Percentiles rank a stretch among this genome's conserved stretches.
These are phyloP conservation scores for Glebionis coronaria DNA, from an alignment of 129 eudicot genomes.

Conservation along the genomic window DNA sequence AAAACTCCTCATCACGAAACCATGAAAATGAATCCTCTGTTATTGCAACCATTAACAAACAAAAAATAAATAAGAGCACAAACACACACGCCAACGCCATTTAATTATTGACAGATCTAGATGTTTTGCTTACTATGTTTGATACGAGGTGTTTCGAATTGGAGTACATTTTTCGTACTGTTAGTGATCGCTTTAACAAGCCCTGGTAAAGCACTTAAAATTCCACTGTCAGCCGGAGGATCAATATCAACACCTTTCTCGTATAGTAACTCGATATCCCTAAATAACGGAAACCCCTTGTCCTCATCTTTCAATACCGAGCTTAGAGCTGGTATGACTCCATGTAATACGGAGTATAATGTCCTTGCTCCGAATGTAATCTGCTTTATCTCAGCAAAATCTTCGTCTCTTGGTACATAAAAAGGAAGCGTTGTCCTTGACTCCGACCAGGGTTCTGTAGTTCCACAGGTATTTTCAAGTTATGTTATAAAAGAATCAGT, in stretches of 20 bases:
- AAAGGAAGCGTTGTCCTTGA: conserved; percentile 37
- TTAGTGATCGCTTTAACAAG: conserved; percentile 34
- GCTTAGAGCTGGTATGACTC: conserved; percentile 41
- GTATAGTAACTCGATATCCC: conserved; percentile 53
- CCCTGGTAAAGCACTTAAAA: conserved; percentile 41
- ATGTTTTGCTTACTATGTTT: conserved; percentile 43
- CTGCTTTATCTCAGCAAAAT: conserved; percentile 59
- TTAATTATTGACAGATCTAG: neutral
- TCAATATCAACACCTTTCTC: conserved; percentile 44
- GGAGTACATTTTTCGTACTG: conserved; percentile 25
- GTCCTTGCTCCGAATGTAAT: conserved; percentile 47
- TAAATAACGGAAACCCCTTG: conserved; percentile 47
- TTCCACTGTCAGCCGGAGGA: neutral
- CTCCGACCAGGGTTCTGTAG: conserved; percentile 58
- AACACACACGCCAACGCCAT: neutral
- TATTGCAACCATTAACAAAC: conserved; percentile 7
- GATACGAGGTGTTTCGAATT: conserved; percentile 50
- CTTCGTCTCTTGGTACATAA: conserved; percentile 80
- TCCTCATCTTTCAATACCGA: conserved; percentile 21
- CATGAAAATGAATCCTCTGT: conserved; percentile 73
- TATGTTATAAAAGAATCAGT: too few relatives aligned
- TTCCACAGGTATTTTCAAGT: neutral
- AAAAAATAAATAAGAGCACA: neutral
- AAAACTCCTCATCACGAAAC: conserved; percentile 74
- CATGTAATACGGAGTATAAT: conserved; percentile 46